Conservation (phyloP, 345 rosid species). For the Hirschfeldia incana region DNA sequence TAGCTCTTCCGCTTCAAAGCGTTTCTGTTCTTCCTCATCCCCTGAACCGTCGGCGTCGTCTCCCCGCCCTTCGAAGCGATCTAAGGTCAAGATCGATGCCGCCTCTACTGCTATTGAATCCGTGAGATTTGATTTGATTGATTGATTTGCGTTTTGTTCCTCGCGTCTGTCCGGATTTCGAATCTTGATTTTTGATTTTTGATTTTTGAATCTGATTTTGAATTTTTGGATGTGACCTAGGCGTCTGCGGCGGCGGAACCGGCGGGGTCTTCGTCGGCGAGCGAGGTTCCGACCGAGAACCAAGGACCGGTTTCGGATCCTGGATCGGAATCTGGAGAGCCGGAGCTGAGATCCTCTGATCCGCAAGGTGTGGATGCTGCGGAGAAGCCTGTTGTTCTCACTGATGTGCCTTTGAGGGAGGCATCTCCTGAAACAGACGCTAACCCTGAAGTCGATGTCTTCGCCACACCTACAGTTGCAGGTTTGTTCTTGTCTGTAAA, state of each 20-base stretch:
- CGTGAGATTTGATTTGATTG: background rate
- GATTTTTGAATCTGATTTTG: background rate
- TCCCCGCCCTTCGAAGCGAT: background rate
- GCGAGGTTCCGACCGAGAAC: background rate
- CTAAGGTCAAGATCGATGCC: background rate
- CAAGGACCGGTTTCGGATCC: background rate
- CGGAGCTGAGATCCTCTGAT: background rate
- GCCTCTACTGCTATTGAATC: background rate
- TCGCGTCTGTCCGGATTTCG: background rate
- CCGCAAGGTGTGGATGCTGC: background rate
- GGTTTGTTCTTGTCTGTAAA: conserved; percentile 20
- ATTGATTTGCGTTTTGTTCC: background rate
- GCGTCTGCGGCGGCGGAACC: background rate
- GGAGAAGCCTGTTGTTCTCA: background rate
- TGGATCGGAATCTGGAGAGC: conserved; percentile 4
- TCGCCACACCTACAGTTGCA: background rate
- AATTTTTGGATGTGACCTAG: background rate
- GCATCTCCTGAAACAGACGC: background rate
- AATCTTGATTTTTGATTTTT: background rate
- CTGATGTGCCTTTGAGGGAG: background rate
- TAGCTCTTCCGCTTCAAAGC: background rate
- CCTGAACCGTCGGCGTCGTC: background rate
- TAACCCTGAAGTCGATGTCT: background rate
- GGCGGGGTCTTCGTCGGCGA: background rate
- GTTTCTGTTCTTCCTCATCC: background rate